Base-by-base conservation (phyloP, 1,284 basidiomycete genomes). In the Boletus sp. region DNA sequence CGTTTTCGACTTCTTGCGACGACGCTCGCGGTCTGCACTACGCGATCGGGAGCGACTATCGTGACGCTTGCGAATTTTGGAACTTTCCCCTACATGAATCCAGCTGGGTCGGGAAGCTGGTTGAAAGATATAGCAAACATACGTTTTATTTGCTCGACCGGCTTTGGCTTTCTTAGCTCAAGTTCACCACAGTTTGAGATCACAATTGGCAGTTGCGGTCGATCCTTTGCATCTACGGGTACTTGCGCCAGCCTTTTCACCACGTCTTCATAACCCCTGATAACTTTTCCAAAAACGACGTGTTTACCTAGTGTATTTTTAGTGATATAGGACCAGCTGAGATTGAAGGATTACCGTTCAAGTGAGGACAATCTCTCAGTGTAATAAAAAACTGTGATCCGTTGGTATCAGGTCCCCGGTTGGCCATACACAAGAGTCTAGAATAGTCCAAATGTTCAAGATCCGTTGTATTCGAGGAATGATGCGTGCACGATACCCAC, bases 331-430 rank as follows among this genome's bases (percentile, higher is more conserved):
- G 34, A 38, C 39, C 20, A 30, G 26, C 41, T 14, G 3, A 12
- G 12, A 46, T 17, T 4, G 8, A 38, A 30, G 23, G 7, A 64
- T 46, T 52, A 72, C 80, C 86, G 48, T 85, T 79, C 38, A 90
- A 67, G 64, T 91, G 88, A 8, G 84, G 78, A 53, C 84, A 87
- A 4, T 78, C 75, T 19, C 77, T 73, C 9, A 92, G 74, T 6
- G 90, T 91, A 56, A 93, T 75, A 64, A 93, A 92, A 64, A 90
- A 92, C 56, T 92, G 90, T 3, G 83, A 87, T 34, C 82, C 81
- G 57, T 91, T 91, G 29, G 88, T 90, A 63, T 84, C 73, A 4
- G 85, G 83, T 3, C 89, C 89, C 54, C 81, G 81, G 63, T 91
- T 91, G 17, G 88, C 88, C 89, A 91, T 91, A 56, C 83, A 86